Evolutionary conservation across 768 basidiomycete genomes (phyloP).

Genomic region (Calocybe indica): DNA sequence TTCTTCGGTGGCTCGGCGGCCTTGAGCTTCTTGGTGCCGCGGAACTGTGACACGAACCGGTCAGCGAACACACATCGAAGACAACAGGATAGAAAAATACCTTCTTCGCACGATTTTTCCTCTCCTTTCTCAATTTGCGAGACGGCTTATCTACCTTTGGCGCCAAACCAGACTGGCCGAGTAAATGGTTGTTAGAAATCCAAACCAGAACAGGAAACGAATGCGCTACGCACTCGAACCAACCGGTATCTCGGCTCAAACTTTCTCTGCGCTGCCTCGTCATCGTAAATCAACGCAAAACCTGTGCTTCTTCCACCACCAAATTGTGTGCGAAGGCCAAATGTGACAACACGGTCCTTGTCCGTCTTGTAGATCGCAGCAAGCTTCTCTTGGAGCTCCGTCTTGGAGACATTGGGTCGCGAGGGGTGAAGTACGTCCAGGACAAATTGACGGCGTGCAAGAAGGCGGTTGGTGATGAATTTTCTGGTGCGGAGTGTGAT

Average conservation of each 20-base stretch:
- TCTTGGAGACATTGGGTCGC: conserved; percentile 88
- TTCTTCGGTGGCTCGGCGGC: conserved; percentile 89
- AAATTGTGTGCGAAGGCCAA: conserved; percentile 93
- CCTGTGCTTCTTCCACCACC: conserved; percentile 98
- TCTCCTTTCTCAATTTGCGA: conserved; percentile 97
- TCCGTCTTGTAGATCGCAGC: conserved; percentile 90
- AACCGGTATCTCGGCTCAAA: conserved; percentile 97
- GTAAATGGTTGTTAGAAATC: conserved; percentile 4
- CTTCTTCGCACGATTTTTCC: conserved; percentile 99
- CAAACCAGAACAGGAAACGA: not conserved
- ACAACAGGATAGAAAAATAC: conserved; percentile 28
- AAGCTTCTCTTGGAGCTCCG: conserved; percentile 90
- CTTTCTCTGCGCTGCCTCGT: conserved; percentile 90
- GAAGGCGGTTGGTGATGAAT: conserved; percentile 98
- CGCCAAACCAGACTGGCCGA: conserved; percentile 53
- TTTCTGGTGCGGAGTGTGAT: conserved; percentile 97
- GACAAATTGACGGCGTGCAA: conserved; percentile 94
- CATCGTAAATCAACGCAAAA: conserved; percentile 96
- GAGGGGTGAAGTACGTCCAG: conserved; percentile 95
- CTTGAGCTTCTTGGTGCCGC: conserved; percentile 95
- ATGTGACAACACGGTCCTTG: conserved; percentile 85
- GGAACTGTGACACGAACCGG: conserved; percentile 48
- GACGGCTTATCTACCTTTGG: conserved; percentile 86
- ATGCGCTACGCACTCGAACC: conserved; percentile 67
- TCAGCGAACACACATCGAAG: conserved; percentile 8